Evolutionary conservation across 2,329 filamentous ascomycete genomes (phyloP).

Genomic region (Botrytis sinoallii): DNA sequence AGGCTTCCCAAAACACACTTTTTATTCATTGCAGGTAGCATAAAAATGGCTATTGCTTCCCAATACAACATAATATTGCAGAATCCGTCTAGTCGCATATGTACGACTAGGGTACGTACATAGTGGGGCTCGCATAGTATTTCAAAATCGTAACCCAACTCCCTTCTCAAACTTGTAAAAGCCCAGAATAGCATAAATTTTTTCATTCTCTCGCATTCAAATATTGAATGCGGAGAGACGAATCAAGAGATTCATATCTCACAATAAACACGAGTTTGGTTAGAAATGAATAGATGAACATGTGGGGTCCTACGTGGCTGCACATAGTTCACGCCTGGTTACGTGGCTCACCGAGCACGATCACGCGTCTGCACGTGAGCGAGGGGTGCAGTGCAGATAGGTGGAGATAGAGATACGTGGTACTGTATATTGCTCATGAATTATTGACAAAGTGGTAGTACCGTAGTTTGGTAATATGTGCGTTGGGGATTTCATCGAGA

Average conservation of each 20-base stretch:
- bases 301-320: slow-evolving; percentile 7
- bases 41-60: not conserved
- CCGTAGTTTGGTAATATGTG: not conserved
- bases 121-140: not conserved
- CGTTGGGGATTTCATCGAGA: not conserved
- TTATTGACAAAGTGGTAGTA: not conserved
- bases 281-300: slow-evolving; percentile 3
- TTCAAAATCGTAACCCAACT: not conserved
- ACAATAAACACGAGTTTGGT: not conserved
- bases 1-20: not conserved
- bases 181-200: not conserved
- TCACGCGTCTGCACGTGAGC: slow-evolving; percentile 4
- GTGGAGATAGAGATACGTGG: slow-evolving; percentile 3
- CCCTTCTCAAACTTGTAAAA: not conserved
- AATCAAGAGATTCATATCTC: not conserved
- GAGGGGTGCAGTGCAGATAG: not conserved
- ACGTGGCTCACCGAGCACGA: slow-evolving; percentile 1
- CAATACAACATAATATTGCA: not conserved
- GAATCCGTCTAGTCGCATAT: not conserved
- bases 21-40: not conserved
- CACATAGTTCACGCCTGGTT: slow-evolving; percentile 1
- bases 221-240: not conserved
- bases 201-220: not conserved
- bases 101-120: not conserved
- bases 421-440: not conserved